Base-by-base conservation (phyloP, 495 filamentous ascomycete genomes). In the Penicillium malachiteum region DNA sequence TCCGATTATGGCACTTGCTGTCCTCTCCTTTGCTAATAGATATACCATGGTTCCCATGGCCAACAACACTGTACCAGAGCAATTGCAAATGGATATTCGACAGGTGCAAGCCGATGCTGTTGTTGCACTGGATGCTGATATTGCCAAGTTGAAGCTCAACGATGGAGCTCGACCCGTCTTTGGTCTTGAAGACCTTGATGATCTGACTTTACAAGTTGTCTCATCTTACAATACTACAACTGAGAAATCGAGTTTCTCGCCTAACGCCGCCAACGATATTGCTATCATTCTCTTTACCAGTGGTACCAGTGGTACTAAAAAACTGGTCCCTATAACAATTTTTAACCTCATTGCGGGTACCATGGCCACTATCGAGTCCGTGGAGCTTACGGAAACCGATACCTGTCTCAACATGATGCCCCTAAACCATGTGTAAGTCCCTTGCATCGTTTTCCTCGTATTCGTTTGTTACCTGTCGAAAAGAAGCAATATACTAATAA, bases 401-500 rank as follows among this genome's bases (percentile, higher is more conserved):
- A 59, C 64, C 5, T 77, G 74, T 57, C 51, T 76, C n/a, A 76
- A 77, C 47, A 71, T 76, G 67, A 79, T 79, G 76, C 75, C 75
- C 1, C 65, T 79, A 17, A 71, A 74, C 57, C 76, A 79, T 57
- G 70, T 79, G 62, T 69, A 64, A 48, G 64, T 64, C 38, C 48
- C 35, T 1, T 39, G 5, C 30, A 13, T 32, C 26, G 14, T 49
- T 13, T n/a, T 0, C n/a, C 17, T 7, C 41, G n/a, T 2, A 16
- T 18, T 26, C 18, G 5, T 40, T 18, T 6, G 1, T 26, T 26
- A 26, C 21, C 21, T 26, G 21, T 26, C 21, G 21, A 26, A 26
- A 26, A 26, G 2, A 26, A 26, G 21, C 21, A 26, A 26, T 26
- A 26, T 26, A 26, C 21, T 26, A 4, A 26, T 26, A 26, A 26